Percentiles rank a stretch among this genome's conserved stretches.
These are phyloP conservation scores for Xylariaceae sp. DNA, from an alignment of 2,329 filamentous ascomycete species.

Conservation along the genomic window DNA sequence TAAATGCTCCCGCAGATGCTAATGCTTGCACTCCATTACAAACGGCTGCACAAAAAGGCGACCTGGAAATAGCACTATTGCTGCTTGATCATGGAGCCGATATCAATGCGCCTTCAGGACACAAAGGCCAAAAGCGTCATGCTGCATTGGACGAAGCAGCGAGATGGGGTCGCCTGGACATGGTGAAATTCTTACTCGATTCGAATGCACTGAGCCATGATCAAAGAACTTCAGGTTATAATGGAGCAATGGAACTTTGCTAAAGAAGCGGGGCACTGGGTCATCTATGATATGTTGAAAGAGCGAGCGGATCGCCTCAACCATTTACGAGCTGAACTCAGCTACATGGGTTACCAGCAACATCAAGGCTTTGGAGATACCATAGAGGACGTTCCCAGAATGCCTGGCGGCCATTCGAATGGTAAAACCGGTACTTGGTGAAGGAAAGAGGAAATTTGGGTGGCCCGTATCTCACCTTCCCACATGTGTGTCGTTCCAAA, in stretches of 20 bases:
- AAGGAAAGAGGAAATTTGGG: too few species aligned
- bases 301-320: too few species aligned
- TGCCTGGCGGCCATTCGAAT: too few species aligned
- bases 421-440: too few species aligned
- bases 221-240: slow-evolving; percentile 12
- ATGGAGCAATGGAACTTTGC: slow-evolving; percentile 15
- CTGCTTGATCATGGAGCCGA: slow-evolving; percentile 15
- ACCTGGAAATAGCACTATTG: slow-evolving; percentile 14
- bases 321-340: too few species aligned
- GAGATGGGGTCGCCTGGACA: slow-evolving; percentile 2
- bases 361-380: too few species aligned
- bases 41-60: slow-evolving; percentile 1
- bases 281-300: too few species aligned
- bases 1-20: slow-evolving; percentile 3
- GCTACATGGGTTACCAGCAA: too few species aligned
- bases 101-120: slow-evolving; percentile 4
- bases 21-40: slow-evolving; percentile 5
- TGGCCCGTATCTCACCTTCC: too few species aligned
- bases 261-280: too few species aligned
- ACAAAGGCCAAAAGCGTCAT: accelerated
- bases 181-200: slow-evolving; percentile 16
- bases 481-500: too few species aligned
- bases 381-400: too few species aligned
- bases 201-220: slow-evolving; percentile 14
- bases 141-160: slow-evolving; percentile 11